Conservation (phyloP, 2,329 filamentous ascomycete genomes). For the Botrytis tulipae region DNA sequence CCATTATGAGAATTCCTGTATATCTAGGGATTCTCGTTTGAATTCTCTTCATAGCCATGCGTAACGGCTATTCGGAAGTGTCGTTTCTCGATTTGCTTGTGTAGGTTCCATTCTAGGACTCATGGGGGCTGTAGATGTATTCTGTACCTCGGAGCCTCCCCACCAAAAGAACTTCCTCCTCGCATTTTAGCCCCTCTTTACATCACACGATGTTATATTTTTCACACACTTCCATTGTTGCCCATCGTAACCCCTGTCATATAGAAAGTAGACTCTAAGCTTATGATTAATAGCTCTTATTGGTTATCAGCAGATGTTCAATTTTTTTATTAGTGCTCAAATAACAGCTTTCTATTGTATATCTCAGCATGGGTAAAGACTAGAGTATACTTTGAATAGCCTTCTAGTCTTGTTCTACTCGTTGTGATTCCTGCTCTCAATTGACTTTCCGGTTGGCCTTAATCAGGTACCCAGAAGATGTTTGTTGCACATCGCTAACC, state of each 20-base stretch:
- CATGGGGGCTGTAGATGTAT: neutral
- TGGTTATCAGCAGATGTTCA: neutral
- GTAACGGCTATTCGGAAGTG: neutral
- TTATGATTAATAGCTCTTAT: rapidly evolving
- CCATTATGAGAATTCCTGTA: neutral
- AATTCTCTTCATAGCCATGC: no score
- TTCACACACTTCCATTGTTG: neutral
- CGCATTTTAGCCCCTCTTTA: neutral
- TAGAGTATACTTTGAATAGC: neutral
- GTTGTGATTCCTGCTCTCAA: neutral
- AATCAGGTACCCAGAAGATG: no score
- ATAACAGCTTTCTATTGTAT: neutral
- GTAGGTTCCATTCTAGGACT: rapidly evolving
- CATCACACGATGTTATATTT: neutral
- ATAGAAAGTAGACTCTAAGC: neutral
- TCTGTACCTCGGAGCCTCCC: neutral
- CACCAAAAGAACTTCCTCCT: no score
- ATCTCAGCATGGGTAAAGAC: neutral
- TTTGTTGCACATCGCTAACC: no score
- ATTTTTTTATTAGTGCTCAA: neutral
- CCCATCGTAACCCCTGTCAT: neutral
- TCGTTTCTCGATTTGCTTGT: neutral
- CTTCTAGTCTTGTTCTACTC: rapidly evolving
- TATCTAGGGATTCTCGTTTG: neutral
- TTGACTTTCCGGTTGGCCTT: no score